These are phyloP conservation scores for Naganishia vishniacii DNA, from an alignment of 768 basidiomycete genomes.

Conservation along the genomic window DNA sequence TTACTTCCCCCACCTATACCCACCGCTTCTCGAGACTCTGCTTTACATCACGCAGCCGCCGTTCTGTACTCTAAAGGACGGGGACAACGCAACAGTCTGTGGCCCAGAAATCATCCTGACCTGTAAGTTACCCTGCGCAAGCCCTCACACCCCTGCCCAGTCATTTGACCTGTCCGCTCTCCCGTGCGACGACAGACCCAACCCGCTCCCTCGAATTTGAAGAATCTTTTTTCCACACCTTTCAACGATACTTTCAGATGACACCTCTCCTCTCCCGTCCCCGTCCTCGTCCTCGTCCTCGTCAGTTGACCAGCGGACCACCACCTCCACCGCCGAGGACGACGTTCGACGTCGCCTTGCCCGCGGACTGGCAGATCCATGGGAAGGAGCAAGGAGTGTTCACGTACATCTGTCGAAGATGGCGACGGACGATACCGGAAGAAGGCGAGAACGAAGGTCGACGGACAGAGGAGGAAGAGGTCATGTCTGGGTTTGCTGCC, in stretches of 20 bases:
- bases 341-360: no score
- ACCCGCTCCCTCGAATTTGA: constrained; percentile 40
- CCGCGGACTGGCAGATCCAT: neutral
- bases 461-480: constrained; percentile 21
- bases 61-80: constrained; percentile 40
- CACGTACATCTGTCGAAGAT: constrained; percentile 38
- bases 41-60: constrained; percentile 63
- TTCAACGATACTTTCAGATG: constrained; percentile 36
- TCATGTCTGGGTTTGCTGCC: neutral
- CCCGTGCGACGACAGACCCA: no score
- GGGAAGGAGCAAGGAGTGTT: constrained; percentile 35
- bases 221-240: constrained; percentile 42
- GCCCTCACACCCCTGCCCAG: neutral
- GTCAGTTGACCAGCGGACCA: no score
- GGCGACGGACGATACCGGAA: constrained; percentile 29
- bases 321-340: neutral
- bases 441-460: constrained; percentile 33
- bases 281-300: no score
- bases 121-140: constrained; percentile 46
- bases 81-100: constrained; percentile 19
- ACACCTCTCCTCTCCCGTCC: constrained; percentile 30
- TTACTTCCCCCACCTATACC: constrained; percentile 77
- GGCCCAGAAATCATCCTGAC: constrained; percentile 59
- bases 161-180: no score
- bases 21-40: constrained; percentile 67